Evolutionary conservation across 495 filamentous ascomycete species (phyloP).

Genomic region (Cairneyella variabilis): DNA sequence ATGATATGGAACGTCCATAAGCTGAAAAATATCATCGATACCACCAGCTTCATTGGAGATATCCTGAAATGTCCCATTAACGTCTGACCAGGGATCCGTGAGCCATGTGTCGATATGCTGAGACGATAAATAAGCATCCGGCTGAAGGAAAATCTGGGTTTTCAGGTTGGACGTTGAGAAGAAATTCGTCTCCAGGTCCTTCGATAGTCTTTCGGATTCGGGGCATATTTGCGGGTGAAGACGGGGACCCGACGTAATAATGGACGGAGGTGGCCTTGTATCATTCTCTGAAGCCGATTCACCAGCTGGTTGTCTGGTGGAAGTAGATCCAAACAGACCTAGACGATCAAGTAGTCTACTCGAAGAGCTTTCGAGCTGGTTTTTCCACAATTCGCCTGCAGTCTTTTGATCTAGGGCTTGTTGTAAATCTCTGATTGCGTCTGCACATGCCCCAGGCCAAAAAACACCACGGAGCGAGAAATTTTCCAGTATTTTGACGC

Average conservation of each 20-base stretch:
- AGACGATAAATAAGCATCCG: too few relatives aligned
- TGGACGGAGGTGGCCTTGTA: too few relatives aligned
- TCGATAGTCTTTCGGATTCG: too few relatives aligned
- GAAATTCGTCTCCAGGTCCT: too few relatives aligned
- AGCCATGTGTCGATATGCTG: background rate
- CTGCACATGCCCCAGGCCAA: constrained; percentile 15
- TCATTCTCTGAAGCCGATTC: too few relatives aligned
- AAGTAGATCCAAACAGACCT: background rate
- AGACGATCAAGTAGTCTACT: too few relatives aligned
- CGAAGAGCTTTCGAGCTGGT: too few relatives aligned
- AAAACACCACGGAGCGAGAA: constrained; percentile 12
- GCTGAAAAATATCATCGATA: constrained; percentile 16
- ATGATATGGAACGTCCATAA: constrained; percentile 12
- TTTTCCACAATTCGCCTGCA: background rate
- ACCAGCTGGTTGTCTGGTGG: background rate
- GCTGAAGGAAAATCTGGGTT: background rate
- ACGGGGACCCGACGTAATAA: too few relatives aligned
- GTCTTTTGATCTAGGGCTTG: background rate
- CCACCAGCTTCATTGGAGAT: background rate
- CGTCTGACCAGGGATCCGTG: background rate
- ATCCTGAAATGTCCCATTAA: background rate
- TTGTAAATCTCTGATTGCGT: constrained; percentile 11
- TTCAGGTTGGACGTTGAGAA: too few relatives aligned
- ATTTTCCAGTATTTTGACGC: constrained; percentile 10
- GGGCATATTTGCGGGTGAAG: too few relatives aligned